Conservation (phyloP, 129 eudicot species). For the Escallonia rubra region DNA sequence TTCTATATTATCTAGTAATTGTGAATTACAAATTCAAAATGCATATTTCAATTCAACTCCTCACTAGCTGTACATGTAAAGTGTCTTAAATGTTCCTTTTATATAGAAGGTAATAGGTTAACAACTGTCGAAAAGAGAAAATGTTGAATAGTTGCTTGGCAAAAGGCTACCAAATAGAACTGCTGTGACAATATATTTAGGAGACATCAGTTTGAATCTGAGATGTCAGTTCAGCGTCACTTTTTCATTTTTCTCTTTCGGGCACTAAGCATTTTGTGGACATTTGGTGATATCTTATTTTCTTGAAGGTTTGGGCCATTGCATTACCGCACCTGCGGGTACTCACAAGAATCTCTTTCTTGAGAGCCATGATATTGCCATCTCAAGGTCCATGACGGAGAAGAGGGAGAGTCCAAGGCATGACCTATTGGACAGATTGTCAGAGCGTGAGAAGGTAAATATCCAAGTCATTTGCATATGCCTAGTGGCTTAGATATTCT, state of each 20-base stretch:
- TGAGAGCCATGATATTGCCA: conserved; percentile 44
- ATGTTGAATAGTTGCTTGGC: not conserved
- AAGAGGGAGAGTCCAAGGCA: conserved; percentile 52
- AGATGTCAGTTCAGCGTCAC: no score
- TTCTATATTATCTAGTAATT: no score
- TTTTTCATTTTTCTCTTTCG: no score
- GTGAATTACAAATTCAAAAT: no score
- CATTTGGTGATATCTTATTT: conserved; percentile 13
- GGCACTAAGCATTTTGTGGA: not conserved
- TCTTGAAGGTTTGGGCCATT: conserved; percentile 59
- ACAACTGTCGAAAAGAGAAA: no score
- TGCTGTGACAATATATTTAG: not conserved
- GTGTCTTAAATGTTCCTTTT: no score
- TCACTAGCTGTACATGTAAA: no score
- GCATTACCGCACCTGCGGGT: conserved; percentile 60
- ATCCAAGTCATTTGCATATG: conserved; percentile 8
- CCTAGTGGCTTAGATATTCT: not conserved
- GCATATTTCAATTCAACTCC: no score
- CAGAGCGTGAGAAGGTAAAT: conserved; percentile 81
- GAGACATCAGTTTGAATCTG: not conserved
- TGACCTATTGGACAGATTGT: conserved; percentile 66
- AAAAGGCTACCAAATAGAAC: conserved; percentile 4
- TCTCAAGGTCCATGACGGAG: conserved; percentile 72
- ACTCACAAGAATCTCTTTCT: conserved; percentile 43
- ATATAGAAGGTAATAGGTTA: no score